Base-by-base conservation (phyloP, 75 land plant genomes). In the Cryptomeria japonica region DNA sequence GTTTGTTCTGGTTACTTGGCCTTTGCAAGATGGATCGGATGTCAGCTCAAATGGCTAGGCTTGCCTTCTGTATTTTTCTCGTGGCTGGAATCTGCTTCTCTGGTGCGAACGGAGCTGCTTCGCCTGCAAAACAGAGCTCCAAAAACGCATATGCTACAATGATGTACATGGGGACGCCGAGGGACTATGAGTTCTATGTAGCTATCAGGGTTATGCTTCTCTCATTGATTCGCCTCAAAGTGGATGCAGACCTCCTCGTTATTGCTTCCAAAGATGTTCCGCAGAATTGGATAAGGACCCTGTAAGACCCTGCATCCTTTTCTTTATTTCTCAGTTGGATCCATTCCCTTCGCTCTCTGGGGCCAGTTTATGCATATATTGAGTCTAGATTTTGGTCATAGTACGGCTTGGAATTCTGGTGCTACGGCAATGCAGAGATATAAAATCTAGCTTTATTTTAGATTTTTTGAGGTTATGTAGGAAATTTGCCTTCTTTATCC, bases 91-190 rank as follows among this genome's bases (percentile, higher is more conserved):
- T 56, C 15, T 37, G 58, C 56, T 34, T 15, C n/a, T 18, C 12
- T 32, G 64, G 11, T 36, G 68, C 38, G 8, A 25, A 18, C 36
- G 86, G 41, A 55, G 86, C 58, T 44, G 46, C 55, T 25, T 5
- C 76, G 4, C 41, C 58, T 49, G 44, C 25, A 42, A 73, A 86
- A 34, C 46, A 42, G 49, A 41, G 87, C 44, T 44, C 32, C 42
- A 86, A 75, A 28, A 86, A 92, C 82, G 93, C 93, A 16, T 92
- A 92, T 55, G 93, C 87, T 3, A 91, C 93, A 41, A 92, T 92
- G 90, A 55, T 92, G 68, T 91, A 92, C 90, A 92, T 92, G 93
- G 93, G 93, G 34, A 92, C 93, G 13, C 93, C 92, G 6, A 58
- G 90, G 16, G 93, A 92, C 75, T 92, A 92, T 79, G 93, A 92